Evolutionary conservation across 2,329 filamentous ascomycete genomes (phyloP), one percentile per base, ranked within the genome.

Genomic region (Anisogramma anomala): DNA sequence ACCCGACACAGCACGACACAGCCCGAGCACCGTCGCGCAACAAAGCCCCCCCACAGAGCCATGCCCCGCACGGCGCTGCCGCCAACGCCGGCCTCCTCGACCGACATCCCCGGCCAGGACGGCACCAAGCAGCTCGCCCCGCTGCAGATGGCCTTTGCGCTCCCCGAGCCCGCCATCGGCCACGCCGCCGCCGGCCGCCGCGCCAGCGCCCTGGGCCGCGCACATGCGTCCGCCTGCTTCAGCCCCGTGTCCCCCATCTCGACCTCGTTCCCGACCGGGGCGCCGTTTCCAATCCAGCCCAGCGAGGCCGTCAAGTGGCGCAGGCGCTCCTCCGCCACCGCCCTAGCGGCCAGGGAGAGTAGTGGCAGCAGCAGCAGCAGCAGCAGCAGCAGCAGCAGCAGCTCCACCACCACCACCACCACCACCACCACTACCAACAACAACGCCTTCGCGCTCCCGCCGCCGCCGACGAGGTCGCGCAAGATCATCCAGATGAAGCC

Each of bases 401-500:
- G 73, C 30, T 65, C 68, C 0, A 70, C 72, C 13, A 58, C 66
- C 10, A 17, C 59, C 64, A n/a, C 57, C 59, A 36, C 56, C 64
- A 11, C 55, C 63, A 13, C 22, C 4, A n/a, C 27, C 31, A 30
- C 4, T 11, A 30, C 5, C 27, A n/a, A 15, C 31, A 33, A 20
- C 9, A 33, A 20, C 23, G 15, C 34, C 22, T 93, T 94, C 58
- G 74, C 83, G 8, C 73, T 98, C 13, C 91, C 91, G 15, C 91
- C 91, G 8, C 91, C 89, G 13, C 91, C 91, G 0, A 94, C 88
- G 3, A 73, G 89, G 48, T 84, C 86, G 31, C 81, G 89, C 54
- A 96, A 93, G 66, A 96, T 98, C 58, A 96, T 96, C 44, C 89
- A 96, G 64, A 94, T 96, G 88, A 94, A 94, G 62, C 89, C 75